Evolutionary conservation across 441 rosid species (phyloP), one percentile per base, ranked within the genome.

Genomic region (Dalechampia spathulata): DNA sequence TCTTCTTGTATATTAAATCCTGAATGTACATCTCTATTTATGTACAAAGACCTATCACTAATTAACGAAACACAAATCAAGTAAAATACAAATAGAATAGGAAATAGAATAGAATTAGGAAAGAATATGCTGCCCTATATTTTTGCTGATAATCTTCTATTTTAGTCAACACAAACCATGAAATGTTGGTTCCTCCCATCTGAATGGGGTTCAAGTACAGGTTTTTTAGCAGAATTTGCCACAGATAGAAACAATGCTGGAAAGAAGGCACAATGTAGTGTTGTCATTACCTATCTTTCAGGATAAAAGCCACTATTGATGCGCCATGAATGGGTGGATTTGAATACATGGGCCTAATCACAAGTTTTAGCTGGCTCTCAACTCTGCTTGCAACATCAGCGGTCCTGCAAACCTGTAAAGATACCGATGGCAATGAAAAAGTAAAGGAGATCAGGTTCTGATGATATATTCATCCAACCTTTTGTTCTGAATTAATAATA

Each of bases 281-380:
- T 12, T n/a, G 30, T 4, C 23, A n/a, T 74, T 73, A 78, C 95
- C 87, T 76, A 66, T 86, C 78, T 69, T 68, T 79, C 43, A 86
- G 75, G 53, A 86, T 81, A 60, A 65, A 44, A 57, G 95, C 94
- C 48, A 87, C 97, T 44, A 87, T 89, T 2, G 97, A 87, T 53
- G 95, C 97, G 61, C 99, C 97, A 40, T 87, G 99, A 41, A 89
- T 82, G 22, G 99, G 97, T 34, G 99, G 99, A 39, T 77, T 89
- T 40, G 97, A 93, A 74, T 87, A 93, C 92, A 87, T 82, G 60
- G 99, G 95, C 69, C 97, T 79, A 65, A 93, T 83, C 46, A 93
- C 87, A 41, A 83, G 83, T 65, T 81, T 87, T 75, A 93, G 78
- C 58, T 93, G 99, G 80, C 96, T 83, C 60, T 93, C 99, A 54